phyloP scores from a whole-genome alignment of 139 green algal genomes.

The Tetratostichococcus sp. region DNA sequence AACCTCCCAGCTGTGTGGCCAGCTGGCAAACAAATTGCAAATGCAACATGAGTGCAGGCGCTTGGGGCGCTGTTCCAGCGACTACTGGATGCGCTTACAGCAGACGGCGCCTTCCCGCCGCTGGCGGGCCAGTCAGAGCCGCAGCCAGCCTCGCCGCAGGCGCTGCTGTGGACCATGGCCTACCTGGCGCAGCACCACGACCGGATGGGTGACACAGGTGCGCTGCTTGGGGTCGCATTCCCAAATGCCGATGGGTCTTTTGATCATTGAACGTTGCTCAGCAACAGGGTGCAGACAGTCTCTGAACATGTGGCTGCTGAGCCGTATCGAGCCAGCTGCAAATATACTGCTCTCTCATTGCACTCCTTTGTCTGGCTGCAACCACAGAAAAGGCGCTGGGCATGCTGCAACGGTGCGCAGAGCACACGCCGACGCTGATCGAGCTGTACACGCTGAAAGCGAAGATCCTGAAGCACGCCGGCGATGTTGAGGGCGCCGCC shows the following conservation, averaged over 20 bases:
- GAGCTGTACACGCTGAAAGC: slow-evolving; percentile 66
- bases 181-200: slow-evolving; percentile 82
- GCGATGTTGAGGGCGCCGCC: slow-evolving; percentile 58
- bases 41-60: neutral
- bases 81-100: slow-evolving; percentile 15
- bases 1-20: no score
- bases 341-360: no score
- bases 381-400: slow-evolving; percentile 64
- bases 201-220: slow-evolving; percentile 44
- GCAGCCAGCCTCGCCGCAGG: slow-evolving; percentile 19
- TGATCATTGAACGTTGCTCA: no score
- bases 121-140: neutral
- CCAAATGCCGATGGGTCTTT: no score
- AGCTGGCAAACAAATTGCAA: no score
- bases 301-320: no score
- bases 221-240: no score
- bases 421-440: slow-evolving; percentile 62
- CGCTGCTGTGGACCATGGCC: slow-evolving; percentile 67
- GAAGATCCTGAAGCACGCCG: slow-evolving; percentile 73
- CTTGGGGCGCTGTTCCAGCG: slow-evolving; percentile 34
- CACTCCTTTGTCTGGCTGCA: no score
- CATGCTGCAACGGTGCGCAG: slow-evolving; percentile 53
- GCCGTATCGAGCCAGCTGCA: no score
- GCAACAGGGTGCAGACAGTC: no score
- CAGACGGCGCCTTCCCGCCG: slow-evolving; percentile 12